A percentile compares a stretch with the other conserved stretches of the same genome.
Evolutionary conservation across 805 yeast genomes (phyloP).

Genomic region (Cyberlindnera saturnus): DNA sequence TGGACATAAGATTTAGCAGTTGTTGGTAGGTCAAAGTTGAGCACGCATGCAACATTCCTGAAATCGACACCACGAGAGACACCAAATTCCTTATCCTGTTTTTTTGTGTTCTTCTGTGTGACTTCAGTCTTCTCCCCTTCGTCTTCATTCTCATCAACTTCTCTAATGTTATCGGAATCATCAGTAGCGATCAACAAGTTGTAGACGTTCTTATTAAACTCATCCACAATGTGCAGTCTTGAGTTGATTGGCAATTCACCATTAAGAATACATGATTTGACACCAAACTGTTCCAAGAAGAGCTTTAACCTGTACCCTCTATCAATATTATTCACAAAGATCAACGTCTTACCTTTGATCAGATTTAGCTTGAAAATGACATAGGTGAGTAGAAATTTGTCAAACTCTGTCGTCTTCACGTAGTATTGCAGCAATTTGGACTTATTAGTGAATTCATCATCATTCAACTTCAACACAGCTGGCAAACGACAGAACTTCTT

Average conservation of each 20-base stretch:
- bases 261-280: slow-evolving; percentile 80
- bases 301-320: slow-evolving; percentile 90
- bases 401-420: slow-evolving; percentile 82
- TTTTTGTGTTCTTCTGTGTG: slow-evolving; percentile 25
- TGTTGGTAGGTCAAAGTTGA: slow-evolving; percentile 90
- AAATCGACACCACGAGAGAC: slow-evolving; percentile 97
- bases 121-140: slow-evolving; percentile 9
- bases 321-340: slow-evolving; percentile 91
- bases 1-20: slow-evolving; percentile 87
- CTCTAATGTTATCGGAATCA: slow-evolving; percentile 60
- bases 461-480: slow-evolving; percentile 74
- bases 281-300: slow-evolving; percentile 92
- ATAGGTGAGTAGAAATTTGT: slow-evolving; percentile 83
- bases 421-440: slow-evolving; percentile 76
- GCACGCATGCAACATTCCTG: slow-evolving; percentile 91
- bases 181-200: slow-evolving; percentile 90
- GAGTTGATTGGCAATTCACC: slow-evolving; percentile 92
- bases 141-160: slow-evolving; percentile 38
- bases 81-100: slow-evolving; percentile 74
- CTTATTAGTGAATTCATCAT: slow-evolving; percentile 48
- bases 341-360: slow-evolving; percentile 83
- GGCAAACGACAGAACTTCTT: slow-evolving; percentile 73
- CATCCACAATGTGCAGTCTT: slow-evolving; percentile 90
- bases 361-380: slow-evolving; percentile 85
- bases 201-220: slow-evolving; percentile 86